Evolutionary conservation across 2,329 filamentous ascomycete genomes (phyloP).

Genomic region (Colletotrichum tabaci): DNA sequence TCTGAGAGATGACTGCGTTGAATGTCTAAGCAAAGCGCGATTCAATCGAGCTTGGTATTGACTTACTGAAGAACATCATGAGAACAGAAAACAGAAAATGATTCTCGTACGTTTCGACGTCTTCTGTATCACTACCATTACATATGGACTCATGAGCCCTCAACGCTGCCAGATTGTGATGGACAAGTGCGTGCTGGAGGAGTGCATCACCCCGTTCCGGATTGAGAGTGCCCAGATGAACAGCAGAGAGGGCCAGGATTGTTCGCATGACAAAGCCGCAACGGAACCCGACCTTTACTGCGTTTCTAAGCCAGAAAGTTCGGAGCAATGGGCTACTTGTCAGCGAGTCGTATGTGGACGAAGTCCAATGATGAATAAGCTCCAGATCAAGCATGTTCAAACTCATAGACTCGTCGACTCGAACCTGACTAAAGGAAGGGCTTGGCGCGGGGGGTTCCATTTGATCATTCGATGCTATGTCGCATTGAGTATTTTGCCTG

Average conservation of each 20-base stretch:
- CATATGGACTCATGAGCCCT: neutral
- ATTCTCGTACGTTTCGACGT: constrained; percentile 5
- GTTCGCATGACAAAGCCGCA: constrained; percentile 63
- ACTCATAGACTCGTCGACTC: neutral
- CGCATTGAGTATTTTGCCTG: constrained; percentile 55
- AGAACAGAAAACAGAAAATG: constrained; percentile 14
- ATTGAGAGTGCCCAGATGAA: constrained; percentile 59
- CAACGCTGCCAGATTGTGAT: constrained; percentile 15
- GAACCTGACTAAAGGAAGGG: neutral
- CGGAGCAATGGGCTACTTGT: constrained; percentile 57
- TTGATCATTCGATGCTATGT: constrained; percentile 45
- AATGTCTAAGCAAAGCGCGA: neutral
- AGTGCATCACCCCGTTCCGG: constrained; percentile 32
- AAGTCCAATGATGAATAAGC: constrained; percentile 67
- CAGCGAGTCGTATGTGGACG: constrained; percentile 63
- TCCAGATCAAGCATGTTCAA: constrained; percentile 63
- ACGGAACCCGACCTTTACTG: constrained; percentile 60
- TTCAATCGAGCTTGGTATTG: too few relatives aligned
- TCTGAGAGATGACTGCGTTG: constrained; percentile 19
- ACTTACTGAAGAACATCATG: constrained; percentile 12
- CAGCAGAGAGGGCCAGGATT: constrained; percentile 63
- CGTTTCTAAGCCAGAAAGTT: constrained; percentile 62
- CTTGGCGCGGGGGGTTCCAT: neutral
- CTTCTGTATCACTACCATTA: too few relatives aligned
- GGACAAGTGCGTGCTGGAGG: constrained; percentile 2